Conservation (phyloP, 1,139 yeast genomes). For the Pichia sp. region DNA sequence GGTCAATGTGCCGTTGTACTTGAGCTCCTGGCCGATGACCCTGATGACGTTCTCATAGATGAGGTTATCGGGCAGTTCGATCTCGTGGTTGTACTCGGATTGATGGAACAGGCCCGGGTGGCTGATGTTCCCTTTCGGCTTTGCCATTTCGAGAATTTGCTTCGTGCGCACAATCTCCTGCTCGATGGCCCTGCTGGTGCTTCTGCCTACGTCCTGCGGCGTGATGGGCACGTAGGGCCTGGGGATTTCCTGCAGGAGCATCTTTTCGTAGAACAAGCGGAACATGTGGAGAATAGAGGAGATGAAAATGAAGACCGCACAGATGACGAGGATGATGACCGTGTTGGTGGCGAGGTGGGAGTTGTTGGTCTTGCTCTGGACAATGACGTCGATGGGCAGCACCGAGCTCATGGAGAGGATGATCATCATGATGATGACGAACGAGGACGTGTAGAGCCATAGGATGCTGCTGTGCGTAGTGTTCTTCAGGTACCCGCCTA, state of each 20-base stretch:
- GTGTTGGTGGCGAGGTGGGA: constrained; percentile 45
- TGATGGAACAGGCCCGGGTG: constrained; percentile 65
- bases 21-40: constrained; percentile 51
- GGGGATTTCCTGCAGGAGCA: constrained; percentile 71
- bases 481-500: background rate
- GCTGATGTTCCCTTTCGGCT: constrained; percentile 47
- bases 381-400: constrained; percentile 51
- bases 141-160: constrained; percentile 46
- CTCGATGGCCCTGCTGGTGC: constrained; percentile 42
- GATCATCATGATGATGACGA: constrained; percentile 38
- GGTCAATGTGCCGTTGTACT: constrained; percentile 39
- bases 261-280: constrained; percentile 56
- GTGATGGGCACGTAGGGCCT: constrained; percentile 64
- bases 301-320: constrained; percentile 54
- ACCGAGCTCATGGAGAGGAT: constrained; percentile 42
- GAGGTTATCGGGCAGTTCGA: constrained; percentile 48
- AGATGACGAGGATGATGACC: constrained; percentile 63
- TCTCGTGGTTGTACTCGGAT: constrained; percentile 33
- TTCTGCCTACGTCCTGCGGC: constrained; percentile 57
- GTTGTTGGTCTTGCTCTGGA: constrained; percentile 42
- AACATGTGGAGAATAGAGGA: constrained; percentile 41
- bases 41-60: constrained; percentile 63
- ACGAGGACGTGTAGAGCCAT: constrained; percentile 52
- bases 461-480: constrained; percentile 16
- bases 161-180: constrained; percentile 44